phyloP scores from a whole-genome alignment of 495 filamentous ascomycete genomes.

The Hypoxylon cercidicola region DNA sequence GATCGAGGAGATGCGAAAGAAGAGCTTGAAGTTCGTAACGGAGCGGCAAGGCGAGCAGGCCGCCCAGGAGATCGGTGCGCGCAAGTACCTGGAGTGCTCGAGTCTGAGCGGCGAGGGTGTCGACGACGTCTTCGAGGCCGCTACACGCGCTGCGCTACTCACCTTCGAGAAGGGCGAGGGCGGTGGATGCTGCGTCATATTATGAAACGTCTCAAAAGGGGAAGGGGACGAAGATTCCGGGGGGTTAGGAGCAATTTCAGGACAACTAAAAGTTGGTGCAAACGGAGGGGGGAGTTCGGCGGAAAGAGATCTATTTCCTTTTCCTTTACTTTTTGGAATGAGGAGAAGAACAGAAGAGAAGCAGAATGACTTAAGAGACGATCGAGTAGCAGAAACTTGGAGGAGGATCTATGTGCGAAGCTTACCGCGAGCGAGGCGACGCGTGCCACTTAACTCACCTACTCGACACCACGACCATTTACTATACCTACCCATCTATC shows the following conservation, averaged over 20 bases:
- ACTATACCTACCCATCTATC: constrained; percentile 17
- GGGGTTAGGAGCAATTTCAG: too few species aligned
- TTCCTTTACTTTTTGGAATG: constrained; percentile 14
- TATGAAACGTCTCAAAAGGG: constrained; percentile 65
- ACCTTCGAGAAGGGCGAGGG: constrained; percentile 90
- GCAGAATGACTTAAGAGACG: neutral
- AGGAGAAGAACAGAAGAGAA: neutral
- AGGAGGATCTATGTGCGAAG: constrained; percentile 4
- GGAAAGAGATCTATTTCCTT: constrained; percentile 9
- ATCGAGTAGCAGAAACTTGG: neutral
- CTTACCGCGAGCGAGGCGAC: constrained; percentile 23
- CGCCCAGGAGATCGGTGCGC: constrained; percentile 85
- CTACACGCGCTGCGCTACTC: constrained; percentile 91
- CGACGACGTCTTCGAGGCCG: constrained; percentile 98
- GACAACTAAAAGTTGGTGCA: constrained; percentile 14
- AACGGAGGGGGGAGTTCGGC: constrained; percentile 16
- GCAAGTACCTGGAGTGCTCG: constrained; percentile 98
- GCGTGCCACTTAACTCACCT: neutral
- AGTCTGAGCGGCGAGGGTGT: constrained; percentile 97
- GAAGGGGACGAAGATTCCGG: too few species aligned
- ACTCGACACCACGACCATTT: constrained; percentile 13
- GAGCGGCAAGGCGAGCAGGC: constrained; percentile 81
- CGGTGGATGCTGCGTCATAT: constrained; percentile 87
- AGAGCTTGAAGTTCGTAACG: constrained; percentile 85
- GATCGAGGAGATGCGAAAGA: constrained; percentile 97